A percentile compares a stretch with the other conserved stretches of the same genome.
Evolutionary conservation across 1,284 basidiomycete species (phyloP).

Genomic region (Coniferiporia sulphurascens): DNA sequence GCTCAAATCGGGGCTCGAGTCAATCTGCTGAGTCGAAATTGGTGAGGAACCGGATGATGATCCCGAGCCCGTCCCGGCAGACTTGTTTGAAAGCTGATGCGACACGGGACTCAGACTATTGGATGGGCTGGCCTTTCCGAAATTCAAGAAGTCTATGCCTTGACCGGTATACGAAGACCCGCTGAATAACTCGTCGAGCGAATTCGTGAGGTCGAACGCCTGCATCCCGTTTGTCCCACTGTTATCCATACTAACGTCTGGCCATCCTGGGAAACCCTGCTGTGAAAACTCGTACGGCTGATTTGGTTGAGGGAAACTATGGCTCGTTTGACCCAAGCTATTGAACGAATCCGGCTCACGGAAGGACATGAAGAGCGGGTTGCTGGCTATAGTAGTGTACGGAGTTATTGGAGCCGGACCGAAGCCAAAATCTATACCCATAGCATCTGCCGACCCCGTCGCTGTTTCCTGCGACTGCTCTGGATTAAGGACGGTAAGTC

Average conservation of each 20-base stretch:
- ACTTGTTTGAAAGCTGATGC: slow-evolving; percentile 8
- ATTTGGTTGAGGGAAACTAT: not conserved
- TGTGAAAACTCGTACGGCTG: slow-evolving; percentile 16
- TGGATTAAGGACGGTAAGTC: slow-evolving; percentile 59
- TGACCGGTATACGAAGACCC: slow-evolving; percentile 23
- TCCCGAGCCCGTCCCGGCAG: not conserved
- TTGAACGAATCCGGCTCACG: slow-evolving; percentile 45
- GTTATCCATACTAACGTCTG: slow-evolving; percentile 35
- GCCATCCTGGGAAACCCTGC: slow-evolving; percentile 27
- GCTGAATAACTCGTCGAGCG: slow-evolving; percentile 58
- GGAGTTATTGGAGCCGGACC: slow-evolving; percentile 32
- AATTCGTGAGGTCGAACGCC: slow-evolving; percentile 17
- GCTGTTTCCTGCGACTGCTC: slow-evolving; percentile 43
- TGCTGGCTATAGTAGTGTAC: slow-evolving; percentile 72
- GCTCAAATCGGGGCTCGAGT: not conserved
- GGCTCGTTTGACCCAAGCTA: not conserved
- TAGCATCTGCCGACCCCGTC: slow-evolving; percentile 40
- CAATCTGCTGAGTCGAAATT: not conserved
- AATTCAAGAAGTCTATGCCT: slow-evolving; percentile 42
- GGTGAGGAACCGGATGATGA: slow-evolving; percentile 11
- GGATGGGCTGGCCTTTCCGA: slow-evolving; percentile 37
- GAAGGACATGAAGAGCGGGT: slow-evolving; percentile 78
- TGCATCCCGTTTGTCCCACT: slow-evolving; percentile 28
- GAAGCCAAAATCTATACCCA: slow-evolving; percentile 59
- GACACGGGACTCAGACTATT: slow-evolving; percentile 26